Conservation (phyloP, 2,329 filamentous ascomycete species). For the Paecilomyces formosus region DNA sequence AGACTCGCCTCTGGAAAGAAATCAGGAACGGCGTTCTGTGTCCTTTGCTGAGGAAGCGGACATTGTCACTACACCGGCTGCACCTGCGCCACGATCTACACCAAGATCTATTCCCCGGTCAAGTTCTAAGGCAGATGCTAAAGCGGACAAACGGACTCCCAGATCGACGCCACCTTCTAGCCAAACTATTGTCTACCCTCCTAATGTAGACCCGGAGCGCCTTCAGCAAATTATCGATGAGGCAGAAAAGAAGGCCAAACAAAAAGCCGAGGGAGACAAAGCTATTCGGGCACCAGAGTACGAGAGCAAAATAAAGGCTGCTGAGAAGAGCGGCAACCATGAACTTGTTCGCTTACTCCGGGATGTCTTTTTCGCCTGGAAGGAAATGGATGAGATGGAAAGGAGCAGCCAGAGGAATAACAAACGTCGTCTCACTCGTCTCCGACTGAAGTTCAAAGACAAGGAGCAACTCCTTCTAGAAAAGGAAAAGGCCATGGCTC, state of each 20-base stretch:
- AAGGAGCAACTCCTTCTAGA: constrained; percentile 6
- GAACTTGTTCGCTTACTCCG: constrained; percentile 2
- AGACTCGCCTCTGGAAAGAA: constrained; percentile 9
- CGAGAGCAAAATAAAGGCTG: constrained; percentile 6
- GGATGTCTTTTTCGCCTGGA: constrained; percentile 1
- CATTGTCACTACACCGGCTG: constrained; percentile 5
- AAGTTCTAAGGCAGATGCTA: constrained; percentile 2
- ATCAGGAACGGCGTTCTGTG: constrained; percentile 15
- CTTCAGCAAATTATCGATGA: constrained; percentile 7
- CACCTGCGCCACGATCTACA: constrained; percentile 3
- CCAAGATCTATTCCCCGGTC: constrained; percentile 1
- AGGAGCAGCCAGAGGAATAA: neutral
- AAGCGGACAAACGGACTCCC: neutral
- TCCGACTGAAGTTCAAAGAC: neutral
- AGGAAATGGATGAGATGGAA: neutral
- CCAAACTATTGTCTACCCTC: constrained; percentile 9
- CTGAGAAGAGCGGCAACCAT: constrained; percentile 1
- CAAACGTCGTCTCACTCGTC: neutral
- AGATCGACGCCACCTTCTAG: neutral
- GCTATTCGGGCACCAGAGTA: neutral
- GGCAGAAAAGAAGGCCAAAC: constrained; percentile 6
- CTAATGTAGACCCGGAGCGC: constrained; percentile 5
- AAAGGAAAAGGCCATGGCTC: constrained; percentile 5
- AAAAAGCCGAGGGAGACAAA: constrained; percentile 1
- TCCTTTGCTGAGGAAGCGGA: constrained; percentile 18